Percentiles rank a stretch among this genome's conserved stretches.
Conservation (phyloP, 257 asterid genomes). For the Phtheirospermum japonicum region DNA sequence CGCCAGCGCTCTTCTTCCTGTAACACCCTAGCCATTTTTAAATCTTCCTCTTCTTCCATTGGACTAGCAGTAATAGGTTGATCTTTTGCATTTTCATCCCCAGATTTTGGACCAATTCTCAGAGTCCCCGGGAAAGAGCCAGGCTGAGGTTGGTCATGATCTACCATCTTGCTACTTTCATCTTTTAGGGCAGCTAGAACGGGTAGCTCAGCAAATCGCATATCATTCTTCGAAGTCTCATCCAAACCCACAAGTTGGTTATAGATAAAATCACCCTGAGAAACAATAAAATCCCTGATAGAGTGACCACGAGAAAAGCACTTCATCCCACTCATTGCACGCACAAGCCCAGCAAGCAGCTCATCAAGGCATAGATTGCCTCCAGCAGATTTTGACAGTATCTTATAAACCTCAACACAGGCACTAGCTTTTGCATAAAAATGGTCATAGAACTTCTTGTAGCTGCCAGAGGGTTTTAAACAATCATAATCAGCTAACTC, state of each 20-base stretch:
- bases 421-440: slow-evolving; percentile 80
- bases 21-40: slow-evolving; percentile 67
- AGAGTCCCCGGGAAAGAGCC: slow-evolving; percentile 43
- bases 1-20: slow-evolving; percentile 86
- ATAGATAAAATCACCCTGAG: slow-evolving; percentile 83
- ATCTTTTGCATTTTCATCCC: slow-evolving; percentile 32
- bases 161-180: slow-evolving; percentile 43
- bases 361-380: slow-evolving; percentile 74
- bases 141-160: slow-evolving; percentile 38
- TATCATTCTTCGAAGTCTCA: slow-evolving; percentile 63
- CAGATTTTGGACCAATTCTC: slow-evolving; percentile 49
- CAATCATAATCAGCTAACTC: slow-evolving; percentile 87
- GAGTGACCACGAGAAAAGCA: slow-evolving; percentile 66
- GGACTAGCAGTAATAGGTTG: slow-evolving; percentile 35
- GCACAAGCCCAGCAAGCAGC: slow-evolving; percentile 86
- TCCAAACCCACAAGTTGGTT: slow-evolving; percentile 84
- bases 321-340: slow-evolving; percentile 75
- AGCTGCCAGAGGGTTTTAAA: slow-evolving; percentile 68
- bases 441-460: slow-evolving; percentile 70
- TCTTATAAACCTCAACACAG: slow-evolving; percentile 76
- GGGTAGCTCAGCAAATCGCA: slow-evolving; percentile 54
- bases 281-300: slow-evolving; percentile 71
- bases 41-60: slow-evolving; percentile 61
- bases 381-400: slow-evolving; percentile 63
- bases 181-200: slow-evolving; percentile 66